Evolutionary conservation across 305 asterid species (phyloP).

Genomic region (Coffea humblotiana): DNA sequence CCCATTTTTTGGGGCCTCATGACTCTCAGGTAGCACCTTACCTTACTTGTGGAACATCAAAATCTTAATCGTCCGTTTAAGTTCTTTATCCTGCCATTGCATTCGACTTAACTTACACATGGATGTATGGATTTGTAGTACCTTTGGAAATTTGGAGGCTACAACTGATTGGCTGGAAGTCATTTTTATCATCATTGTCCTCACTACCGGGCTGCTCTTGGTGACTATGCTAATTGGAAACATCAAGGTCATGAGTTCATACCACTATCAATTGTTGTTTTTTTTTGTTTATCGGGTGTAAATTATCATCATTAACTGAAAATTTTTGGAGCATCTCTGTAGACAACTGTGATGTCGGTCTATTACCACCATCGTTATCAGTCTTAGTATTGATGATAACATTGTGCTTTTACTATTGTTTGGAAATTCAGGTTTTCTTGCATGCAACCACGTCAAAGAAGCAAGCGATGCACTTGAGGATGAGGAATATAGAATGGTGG

Average conservation of each 20-base stretch:
- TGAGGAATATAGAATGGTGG: conserved; percentile 99
- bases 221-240: conserved; percentile 98
- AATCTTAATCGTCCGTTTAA: neutral
- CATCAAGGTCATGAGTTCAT: conserved; percentile 59
- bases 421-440: conserved; percentile 60
- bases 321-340: no score
- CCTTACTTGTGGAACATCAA: neutral
- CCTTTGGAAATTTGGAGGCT: conserved; percentile 96
- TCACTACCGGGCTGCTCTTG: conserved; percentile 81
- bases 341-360: no score
- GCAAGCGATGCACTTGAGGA: conserved; percentile 91
- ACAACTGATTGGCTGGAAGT: conserved; percentile 96
- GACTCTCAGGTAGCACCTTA: conserved; percentile 68
- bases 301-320: neutral
- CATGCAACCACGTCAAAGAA: conserved; percentile 97
- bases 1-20: conserved; percentile 99
- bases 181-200: conserved; percentile 84
- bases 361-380: neutral
- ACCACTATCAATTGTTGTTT: neutral
- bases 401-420: neutral
- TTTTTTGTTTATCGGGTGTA: neutral
- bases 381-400: no score
- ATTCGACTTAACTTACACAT: neutral
- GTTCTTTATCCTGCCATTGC: neutral
- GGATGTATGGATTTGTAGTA: conserved; percentile 40